Evolutionary conservation across 495 filamentous ascomycete species (phyloP).

Genomic region (Tuber indicum): DNA sequence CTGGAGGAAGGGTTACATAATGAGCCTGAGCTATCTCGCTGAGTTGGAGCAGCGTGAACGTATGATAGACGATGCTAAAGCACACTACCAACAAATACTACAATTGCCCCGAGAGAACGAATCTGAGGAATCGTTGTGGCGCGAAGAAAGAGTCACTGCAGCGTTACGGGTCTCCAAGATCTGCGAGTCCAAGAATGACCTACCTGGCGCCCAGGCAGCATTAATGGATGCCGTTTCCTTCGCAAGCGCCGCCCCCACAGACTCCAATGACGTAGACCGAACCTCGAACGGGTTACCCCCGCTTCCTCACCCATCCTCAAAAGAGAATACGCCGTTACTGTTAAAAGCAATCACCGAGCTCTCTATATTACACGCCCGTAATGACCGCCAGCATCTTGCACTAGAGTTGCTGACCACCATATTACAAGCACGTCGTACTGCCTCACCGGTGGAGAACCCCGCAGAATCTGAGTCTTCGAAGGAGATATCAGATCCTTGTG

Average conservation of each 20-base stretch:
- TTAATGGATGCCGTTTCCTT: conserved; percentile 10
- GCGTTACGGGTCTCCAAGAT: conserved; percentile 25
- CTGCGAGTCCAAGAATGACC: conserved; percentile 15
- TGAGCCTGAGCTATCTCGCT: conserved; percentile 12
- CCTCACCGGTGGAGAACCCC: conserved; percentile 38
- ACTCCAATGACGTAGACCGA: background rate
- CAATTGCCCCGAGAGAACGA: conserved; percentile 2
- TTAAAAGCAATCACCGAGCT: conserved; percentile 67
- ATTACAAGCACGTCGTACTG: conserved; percentile 59
- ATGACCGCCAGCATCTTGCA: conserved; percentile 55
- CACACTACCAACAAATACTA: conserved; percentile 7
- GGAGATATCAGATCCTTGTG: conserved; percentile 55
- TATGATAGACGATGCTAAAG: background rate
- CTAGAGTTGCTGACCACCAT: conserved; percentile 83
- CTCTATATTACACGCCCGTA: conserved; percentile 66
- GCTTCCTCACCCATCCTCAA: conserved; percentile 2
- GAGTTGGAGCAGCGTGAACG: conserved; percentile 12
- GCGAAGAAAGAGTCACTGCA: conserved; percentile 12
- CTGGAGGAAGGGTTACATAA: background rate
- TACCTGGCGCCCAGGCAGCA: conserved; percentile 9
- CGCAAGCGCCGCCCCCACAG: background rate
- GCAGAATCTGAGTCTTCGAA: conserved; percentile 58
- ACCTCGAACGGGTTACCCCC: background rate
- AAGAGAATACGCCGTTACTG: conserved; percentile 54
- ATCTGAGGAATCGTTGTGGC: background rate